Evolutionary conservation across 257 asterid genomes (phyloP).

Genomic region (Solanum sejunctum): DNA sequence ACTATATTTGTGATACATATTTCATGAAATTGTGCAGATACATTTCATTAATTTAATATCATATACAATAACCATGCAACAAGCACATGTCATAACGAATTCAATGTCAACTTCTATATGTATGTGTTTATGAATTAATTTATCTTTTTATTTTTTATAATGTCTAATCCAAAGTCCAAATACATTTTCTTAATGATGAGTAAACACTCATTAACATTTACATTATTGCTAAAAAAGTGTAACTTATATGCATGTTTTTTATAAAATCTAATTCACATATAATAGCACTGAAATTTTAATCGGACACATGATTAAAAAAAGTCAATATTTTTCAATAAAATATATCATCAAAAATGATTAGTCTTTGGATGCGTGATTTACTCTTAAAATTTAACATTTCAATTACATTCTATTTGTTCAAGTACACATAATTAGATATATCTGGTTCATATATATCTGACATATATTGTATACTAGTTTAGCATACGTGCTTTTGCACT

Average conservation of each 20-base stretch:
- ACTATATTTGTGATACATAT: background rate
- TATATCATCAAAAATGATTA: background rate
- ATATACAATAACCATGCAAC: background rate
- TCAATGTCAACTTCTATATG: background rate
- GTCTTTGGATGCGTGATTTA: background rate
- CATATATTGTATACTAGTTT: too few relatives aligned
- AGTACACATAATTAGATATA: background rate
- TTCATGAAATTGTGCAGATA: background rate
- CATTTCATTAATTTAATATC: background rate
- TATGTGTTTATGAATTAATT: background rate
- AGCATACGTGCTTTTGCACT: too few relatives aligned
- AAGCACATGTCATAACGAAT: background rate
- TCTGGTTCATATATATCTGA: too few relatives aligned
- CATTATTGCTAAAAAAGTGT: background rate
- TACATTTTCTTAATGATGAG: background rate
- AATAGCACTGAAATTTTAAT: background rate
- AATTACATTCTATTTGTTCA: background rate
- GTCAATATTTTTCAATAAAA: background rate
- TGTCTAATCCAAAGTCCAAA: fast-evolving
- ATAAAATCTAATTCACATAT: background rate
- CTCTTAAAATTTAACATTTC: background rate
- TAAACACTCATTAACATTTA: background rate
- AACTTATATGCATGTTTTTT: background rate
- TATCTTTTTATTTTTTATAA: background rate
- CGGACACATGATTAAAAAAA: background rate